Evolutionary conservation across 371 early-diverging fungal genomes (phyloP).

Genomic region (Apophysomyces elegans): DNA sequence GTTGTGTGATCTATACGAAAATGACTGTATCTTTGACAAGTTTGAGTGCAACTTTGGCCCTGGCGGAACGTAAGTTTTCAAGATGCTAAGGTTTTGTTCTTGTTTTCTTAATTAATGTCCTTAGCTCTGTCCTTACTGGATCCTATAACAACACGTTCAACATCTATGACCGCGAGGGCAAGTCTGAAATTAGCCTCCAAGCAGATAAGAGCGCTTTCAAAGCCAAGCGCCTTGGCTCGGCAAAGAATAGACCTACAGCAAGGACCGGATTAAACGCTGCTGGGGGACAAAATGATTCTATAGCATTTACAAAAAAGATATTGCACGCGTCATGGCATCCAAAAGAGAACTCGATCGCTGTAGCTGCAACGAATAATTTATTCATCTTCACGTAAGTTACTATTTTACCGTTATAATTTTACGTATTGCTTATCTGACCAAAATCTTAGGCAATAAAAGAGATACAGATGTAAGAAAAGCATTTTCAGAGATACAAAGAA

Average conservation of each 20-base stretch:
- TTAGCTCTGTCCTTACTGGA: conserved; percentile 82
- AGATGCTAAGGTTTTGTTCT: background rate
- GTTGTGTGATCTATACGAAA: conserved; percentile 96
- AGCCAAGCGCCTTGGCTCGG: conserved; percentile 78
- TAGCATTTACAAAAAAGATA: conserved; percentile 94
- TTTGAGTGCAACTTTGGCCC: conserved; percentile 96
- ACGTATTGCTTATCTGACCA: too few species aligned
- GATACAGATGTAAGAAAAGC: too few species aligned
- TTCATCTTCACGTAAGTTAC: conserved; percentile 83
- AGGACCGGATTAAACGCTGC: conserved; percentile 12
- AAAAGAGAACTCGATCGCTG: conserved; percentile 90
- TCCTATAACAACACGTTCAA: conserved; percentile 97
- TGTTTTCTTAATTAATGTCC: background rate
- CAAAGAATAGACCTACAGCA: conserved; percentile 50
- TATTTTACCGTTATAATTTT: background rate
- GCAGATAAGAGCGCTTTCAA: conserved; percentile 97
- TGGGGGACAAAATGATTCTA: conserved; percentile 55
- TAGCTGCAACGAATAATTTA: conserved; percentile 97
- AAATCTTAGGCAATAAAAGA: too few species aligned
- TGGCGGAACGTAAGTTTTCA: conserved; percentile 62
- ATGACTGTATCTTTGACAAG: conserved; percentile 98
- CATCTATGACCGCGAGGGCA: conserved; percentile 77
- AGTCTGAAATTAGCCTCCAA: conserved; percentile 85
- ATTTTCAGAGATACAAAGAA: too few species aligned
- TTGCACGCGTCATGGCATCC: conserved; percentile 98